Conservation (phyloP, 331 rosid genomes). For the Spiraea crenata region DNA sequence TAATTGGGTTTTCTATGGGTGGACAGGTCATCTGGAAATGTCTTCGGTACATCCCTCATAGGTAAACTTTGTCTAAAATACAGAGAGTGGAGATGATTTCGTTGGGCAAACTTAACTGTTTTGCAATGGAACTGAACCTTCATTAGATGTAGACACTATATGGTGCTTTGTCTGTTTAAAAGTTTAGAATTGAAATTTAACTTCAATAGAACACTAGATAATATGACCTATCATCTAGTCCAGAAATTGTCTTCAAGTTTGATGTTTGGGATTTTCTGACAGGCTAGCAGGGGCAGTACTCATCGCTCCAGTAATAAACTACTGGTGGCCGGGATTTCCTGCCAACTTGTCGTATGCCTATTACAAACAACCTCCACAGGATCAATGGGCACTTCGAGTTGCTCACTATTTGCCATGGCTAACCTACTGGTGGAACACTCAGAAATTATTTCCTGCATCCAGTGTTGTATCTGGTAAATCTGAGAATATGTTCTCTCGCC, state of each 20-base stretch:
- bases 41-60: conserved; percentile 40
- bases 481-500: conserved; percentile 30
- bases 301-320: conserved; percentile 43
- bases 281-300: conserved; percentile 47
- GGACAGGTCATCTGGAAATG: conserved; percentile 41
- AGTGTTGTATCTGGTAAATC: conserved; percentile 24
- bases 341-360: conserved; percentile 37
- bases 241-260: background rate
- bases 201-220: background rate
- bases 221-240: too few species aligned
- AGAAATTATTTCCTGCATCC: conserved; percentile 41
- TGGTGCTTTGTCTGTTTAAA: background rate
- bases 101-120: background rate
- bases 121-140: background rate
- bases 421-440: conserved; percentile 58
- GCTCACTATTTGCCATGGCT: conserved; percentile 46
- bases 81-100: background rate
- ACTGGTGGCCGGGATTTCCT: conserved; percentile 53
- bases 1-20: conserved; percentile 42
- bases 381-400: conserved; percentile 45
- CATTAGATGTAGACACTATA: background rate
- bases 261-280: conserved; percentile 15
- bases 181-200: background rate
- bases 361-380: conserved; percentile 29
- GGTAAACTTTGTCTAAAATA: conserved; percentile 21